These are phyloP conservation scores for Pittosporum tobira DNA, from an alignment of 129 eudicot genomes.

Conservation along the genomic window DNA sequence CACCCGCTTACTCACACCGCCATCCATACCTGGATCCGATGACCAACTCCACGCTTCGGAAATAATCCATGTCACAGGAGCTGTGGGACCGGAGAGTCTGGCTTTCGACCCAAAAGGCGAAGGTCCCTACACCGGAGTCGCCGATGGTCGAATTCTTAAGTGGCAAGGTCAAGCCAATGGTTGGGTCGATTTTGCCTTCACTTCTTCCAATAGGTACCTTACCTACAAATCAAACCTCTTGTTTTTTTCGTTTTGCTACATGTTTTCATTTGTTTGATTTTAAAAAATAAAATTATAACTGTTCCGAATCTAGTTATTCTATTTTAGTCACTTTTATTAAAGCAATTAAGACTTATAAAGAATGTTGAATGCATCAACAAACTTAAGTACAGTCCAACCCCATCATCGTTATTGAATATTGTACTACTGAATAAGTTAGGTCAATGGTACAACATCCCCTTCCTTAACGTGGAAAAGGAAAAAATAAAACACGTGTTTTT, in stretches of 20 bases:
- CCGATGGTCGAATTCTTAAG: conserved; percentile 84
- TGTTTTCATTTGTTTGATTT: background rate
- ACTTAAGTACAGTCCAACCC: too few species aligned
- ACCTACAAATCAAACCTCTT: background rate
- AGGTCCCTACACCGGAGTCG: conserved; percentile 81
- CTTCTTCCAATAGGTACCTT: conserved; percentile 49
- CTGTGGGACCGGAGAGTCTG: conserved; percentile 83
- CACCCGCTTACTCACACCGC: conserved; percentile 24
- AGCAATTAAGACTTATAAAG: too few species aligned
- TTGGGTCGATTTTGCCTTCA: conserved; percentile 74
- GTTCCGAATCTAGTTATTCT: too few species aligned
- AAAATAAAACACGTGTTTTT: too few species aligned
- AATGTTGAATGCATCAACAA: too few species aligned
- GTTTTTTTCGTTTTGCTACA: background rate
- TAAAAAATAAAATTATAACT: too few species aligned
- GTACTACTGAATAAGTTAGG: too few species aligned
- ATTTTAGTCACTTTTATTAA: too few species aligned
- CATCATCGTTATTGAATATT: too few species aligned
- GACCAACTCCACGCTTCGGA: conserved; percentile 25
- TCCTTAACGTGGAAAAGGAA: too few species aligned
- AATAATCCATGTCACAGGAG: conserved; percentile 28
- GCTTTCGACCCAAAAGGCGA: conserved; percentile 60
- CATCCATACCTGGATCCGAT: conserved; percentile 17
- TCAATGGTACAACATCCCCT: too few species aligned
- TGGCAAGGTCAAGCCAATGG: conserved; percentile 28